phyloP scores from a whole-genome alignment of 2,329 filamentous ascomycete genomes.

The Geosmithia putterillii region DNA sequence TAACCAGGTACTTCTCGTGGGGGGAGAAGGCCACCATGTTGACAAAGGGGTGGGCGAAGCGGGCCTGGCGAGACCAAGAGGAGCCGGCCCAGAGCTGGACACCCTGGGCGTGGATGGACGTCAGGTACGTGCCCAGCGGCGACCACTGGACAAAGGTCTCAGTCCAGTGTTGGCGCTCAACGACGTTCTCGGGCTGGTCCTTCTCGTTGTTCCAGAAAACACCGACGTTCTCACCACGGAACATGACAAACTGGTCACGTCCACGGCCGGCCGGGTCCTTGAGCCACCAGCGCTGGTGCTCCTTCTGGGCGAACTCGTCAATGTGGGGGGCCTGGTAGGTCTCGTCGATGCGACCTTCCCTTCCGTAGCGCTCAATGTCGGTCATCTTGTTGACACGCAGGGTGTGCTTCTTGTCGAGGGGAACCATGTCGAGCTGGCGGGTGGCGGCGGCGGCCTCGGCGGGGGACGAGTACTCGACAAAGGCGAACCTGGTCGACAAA shows the following conservation, averaged over 20 bases:
- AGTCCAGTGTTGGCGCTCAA: conserved; percentile 93
- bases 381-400: conserved; percentile 96
- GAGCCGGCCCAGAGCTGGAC: conserved; percentile 93
- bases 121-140: conserved; percentile 83
- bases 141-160: conserved; percentile 98
- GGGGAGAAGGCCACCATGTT: conserved; percentile 96
- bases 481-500: conserved; percentile 60
- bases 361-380: conserved; percentile 91
- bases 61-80: conserved; percentile 79
- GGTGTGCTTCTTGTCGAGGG: conserved; percentile 94
- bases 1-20: conserved; percentile 82
- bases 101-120: conserved; percentile 90
- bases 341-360: conserved; percentile 87
- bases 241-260: conserved; percentile 93
- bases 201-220: conserved; percentile 99
- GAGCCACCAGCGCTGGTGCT: conserved; percentile 90
- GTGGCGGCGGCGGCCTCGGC: conserved; percentile 83
- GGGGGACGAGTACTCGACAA: conserved; percentile 88
- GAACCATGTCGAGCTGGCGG: conserved; percentile 72
- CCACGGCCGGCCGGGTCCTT: conserved; percentile 68
- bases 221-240: conserved; percentile 79
- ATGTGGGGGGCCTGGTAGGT: conserved; percentile 75
- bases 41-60: conserved; percentile 90
- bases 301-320: conserved; percentile 78
- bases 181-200: conserved; percentile 73